These are phyloP conservation scores for Saturnispora galanensis DNA, from an alignment of 805 yeast genomes.

Conservation along the genomic window DNA sequence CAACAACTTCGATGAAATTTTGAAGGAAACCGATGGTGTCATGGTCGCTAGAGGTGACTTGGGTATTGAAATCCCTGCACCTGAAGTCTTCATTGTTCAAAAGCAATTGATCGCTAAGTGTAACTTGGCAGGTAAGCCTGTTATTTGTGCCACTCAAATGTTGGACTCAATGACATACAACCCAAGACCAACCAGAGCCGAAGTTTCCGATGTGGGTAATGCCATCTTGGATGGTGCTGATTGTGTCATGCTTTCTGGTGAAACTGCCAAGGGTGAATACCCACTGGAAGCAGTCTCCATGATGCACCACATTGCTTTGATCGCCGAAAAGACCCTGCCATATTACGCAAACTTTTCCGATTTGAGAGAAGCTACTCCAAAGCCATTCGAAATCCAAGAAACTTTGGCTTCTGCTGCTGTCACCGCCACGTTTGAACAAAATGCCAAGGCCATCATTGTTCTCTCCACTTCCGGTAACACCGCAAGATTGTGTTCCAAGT, in stretches of 20 bases:
- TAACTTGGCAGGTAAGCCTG: constrained; percentile 99
- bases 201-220: constrained; percentile 98
- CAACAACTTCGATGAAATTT: constrained; percentile 96
- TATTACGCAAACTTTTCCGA: constrained; percentile 77
- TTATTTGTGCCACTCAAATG: constrained; percentile 99
- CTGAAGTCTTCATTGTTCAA: constrained; percentile 96
- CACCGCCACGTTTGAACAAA: constrained; percentile 90
- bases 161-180: constrained; percentile 98
- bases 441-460: constrained; percentile 93
- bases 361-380: constrained; percentile 72
- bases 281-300: constrained; percentile 95
- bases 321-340: constrained; percentile 95
- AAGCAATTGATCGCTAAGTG: constrained; percentile 98
- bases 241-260: constrained; percentile 99
- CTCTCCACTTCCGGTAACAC: constrained; percentile 92
- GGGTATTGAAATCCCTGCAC: constrained; percentile 99
- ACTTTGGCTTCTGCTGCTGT: constrained; percentile 97
- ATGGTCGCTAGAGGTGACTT: constrained; percentile 99
- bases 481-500: constrained; percentile 93
- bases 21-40: constrained; percentile 93
- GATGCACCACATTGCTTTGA: constrained; percentile 96
- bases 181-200: constrained; percentile 99
- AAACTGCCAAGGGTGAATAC: constrained; percentile 99
- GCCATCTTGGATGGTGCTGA: constrained; percentile 99
- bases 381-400: constrained; percentile 90